phyloP scores from a whole-genome alignment of 2,329 filamentous ascomycete genomes.

The Aspergillus ochraceus region DNA sequence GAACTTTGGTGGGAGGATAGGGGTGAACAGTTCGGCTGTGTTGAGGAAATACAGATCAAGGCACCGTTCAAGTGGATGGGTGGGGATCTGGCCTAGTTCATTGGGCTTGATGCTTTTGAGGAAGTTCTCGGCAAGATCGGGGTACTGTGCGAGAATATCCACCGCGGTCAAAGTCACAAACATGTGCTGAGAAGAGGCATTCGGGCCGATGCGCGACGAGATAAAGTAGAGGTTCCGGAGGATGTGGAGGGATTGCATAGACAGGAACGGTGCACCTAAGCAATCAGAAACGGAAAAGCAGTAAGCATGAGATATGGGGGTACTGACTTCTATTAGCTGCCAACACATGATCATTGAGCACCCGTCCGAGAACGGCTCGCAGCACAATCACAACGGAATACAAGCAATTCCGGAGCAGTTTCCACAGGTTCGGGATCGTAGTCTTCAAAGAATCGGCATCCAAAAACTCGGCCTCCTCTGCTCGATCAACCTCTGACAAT shows the following conservation, averaged over 20 bases:
- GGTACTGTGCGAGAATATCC: conserved; percentile 75
- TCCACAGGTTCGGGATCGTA: conserved; percentile 73
- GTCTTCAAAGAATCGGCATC: conserved; percentile 64
- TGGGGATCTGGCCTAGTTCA: conserved; percentile 57
- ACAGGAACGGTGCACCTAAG: conserved; percentile 62
- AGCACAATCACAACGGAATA: conserved; percentile 74
- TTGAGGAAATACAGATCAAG: conserved; percentile 90
- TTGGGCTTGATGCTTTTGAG: conserved; percentile 62
- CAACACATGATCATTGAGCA: conserved; percentile 57
- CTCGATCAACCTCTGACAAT: conserved; percentile 69
- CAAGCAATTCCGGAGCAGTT: conserved; percentile 70
- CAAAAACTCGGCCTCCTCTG: conserved; percentile 64
- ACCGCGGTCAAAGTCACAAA: conserved; percentile 82
- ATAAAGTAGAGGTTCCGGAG: conserved; percentile 81
- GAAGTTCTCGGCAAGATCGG: conserved; percentile 65
- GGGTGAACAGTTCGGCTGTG: conserved; percentile 77
- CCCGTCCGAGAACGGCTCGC: conserved; percentile 70
- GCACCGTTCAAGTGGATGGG: conserved; percentile 66
- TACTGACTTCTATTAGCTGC: conserved; percentile 53
- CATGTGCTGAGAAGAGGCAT: conserved; percentile 76
- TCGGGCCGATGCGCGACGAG: conserved; percentile 70
- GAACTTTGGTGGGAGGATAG: conserved; percentile 63
- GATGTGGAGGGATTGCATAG: conserved; percentile 69
- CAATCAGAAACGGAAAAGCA: background rate
- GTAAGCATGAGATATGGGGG: background rate